phyloP scores from a whole-genome alignment of 2,329 filamentous ascomycete species.

The Phialophora chinensis region DNA sequence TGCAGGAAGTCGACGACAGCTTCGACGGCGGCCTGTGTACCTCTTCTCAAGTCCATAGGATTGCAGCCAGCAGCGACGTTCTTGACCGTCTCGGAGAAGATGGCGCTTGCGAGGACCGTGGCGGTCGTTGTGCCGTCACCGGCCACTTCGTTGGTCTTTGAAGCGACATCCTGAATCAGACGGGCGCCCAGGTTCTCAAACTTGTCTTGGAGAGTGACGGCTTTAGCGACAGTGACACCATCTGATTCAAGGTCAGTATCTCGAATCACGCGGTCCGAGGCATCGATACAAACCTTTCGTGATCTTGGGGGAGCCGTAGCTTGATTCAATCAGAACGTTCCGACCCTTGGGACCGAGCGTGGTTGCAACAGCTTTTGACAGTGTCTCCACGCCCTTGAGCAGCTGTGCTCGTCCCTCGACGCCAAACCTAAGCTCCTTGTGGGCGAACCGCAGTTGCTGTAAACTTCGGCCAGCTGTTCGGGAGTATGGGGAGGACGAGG shows the following conservation, averaged over 20 bases:
- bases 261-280: neutral
- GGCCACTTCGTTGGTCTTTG: conserved; percentile 98
- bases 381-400: conserved; percentile 92
- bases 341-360: conserved; percentile 97
- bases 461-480: conserved; percentile 68
- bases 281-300: conserved; percentile 79
- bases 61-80: conserved; percentile 99
- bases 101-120: conserved; percentile 93
- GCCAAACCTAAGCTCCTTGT: conserved; percentile 94
- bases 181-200: conserved; percentile 99
- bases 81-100: conserved; percentile 99
- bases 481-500: conserved; percentile 60
- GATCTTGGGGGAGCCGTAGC: conserved; percentile 98
- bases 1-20: conserved; percentile 92
- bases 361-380: conserved; percentile 93
- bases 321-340: conserved; percentile 97
- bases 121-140: conserved; percentile 99
- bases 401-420: conserved; percentile 90
- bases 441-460: conserved; percentile 90
- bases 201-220: conserved; percentile 94
- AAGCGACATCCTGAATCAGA: conserved; percentile 95
- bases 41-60: conserved; percentile 97
- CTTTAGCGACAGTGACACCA: conserved; percentile 87
- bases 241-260: conserved; percentile 57
- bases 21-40: conserved; percentile 95